Evolutionary conservation across 768 basidiomycete species (phyloP), one percentile per base, ranked within the genome.

Genomic region (Mycena sanguinolenta): DNA sequence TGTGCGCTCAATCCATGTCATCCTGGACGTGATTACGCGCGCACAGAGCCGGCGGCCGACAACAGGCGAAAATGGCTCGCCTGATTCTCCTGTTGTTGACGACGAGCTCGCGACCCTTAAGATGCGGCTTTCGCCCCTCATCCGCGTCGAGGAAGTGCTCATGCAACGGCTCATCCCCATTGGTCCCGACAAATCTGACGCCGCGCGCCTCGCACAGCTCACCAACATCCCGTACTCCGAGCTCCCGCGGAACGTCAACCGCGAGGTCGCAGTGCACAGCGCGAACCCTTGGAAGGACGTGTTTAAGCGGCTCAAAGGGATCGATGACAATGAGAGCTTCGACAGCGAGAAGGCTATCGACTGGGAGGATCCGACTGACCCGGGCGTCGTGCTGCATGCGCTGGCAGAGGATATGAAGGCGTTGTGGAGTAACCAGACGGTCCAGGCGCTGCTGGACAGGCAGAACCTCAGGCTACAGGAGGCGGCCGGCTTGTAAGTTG

Each of bases 381-480:
- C 91, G 0, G 86, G 87, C 2, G 78, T 85, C 2, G 79, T 93
- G 23, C 78, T 93, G 19, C 81, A 89, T 65, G 85, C 86, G 8
- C 91, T 89, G 69, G 81, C 84, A 5, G 87, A 88, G 28, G 92
- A 94, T 73, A 92, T 93, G 87, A 83, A 83, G 27, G 77, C 78
- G 50, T 82, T 94, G 12, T 93, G 92, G 92, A 81, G 79, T n/a
- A 87, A 91, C 71, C 81, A 86, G 6, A 82, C 82, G 21, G 82
- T 92, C 34, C 85, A 83, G 70, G 77, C 81, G 46, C 75, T 93
- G 50, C 80, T 93, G 72, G 82, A 82, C 8, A 79, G 77, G 58
- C 86, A 89, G 74, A 88, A 87, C 65, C 78, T 92, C 67, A 81
- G 89, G 17, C 79, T 92, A 34, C 89, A 93, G 75, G 91, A 94